Evolutionary conservation across 108 stramenopile genomes (phyloP).

Genomic region (Fragilaria crotonensis): DNA sequence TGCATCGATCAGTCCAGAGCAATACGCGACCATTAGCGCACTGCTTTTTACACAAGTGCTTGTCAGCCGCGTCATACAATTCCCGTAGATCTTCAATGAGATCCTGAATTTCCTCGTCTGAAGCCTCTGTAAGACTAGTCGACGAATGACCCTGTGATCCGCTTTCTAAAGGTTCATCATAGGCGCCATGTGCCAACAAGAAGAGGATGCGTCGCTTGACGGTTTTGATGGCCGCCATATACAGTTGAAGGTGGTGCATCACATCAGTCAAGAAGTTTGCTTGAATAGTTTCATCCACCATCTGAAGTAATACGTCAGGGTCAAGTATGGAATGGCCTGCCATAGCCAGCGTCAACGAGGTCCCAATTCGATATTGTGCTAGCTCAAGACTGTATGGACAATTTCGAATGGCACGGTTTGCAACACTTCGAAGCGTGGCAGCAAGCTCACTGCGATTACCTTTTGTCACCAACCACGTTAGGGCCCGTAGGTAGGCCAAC

Average conservation of each 20-base stretch:
- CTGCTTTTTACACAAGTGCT: constrained; percentile 43
- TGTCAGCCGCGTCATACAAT: constrained; percentile 63
- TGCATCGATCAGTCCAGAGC: constrained; percentile 49
- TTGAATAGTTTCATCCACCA: constrained; percentile 45
- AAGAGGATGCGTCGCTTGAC: constrained; percentile 32
- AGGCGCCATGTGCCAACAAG: constrained; percentile 20
- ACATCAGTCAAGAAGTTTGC: constrained; percentile 47
- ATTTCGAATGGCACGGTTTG: constrained; percentile 70
- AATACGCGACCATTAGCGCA: constrained; percentile 38
- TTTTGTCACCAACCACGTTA: constrained; percentile 16
- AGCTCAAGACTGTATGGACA: constrained; percentile 68
- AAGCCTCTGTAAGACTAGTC: constrained; percentile 2
- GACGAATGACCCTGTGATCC: neutral
- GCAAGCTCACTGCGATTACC: constrained; percentile 4
- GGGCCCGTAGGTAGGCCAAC: constrained; percentile 52
- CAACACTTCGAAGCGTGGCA: constrained; percentile 27
- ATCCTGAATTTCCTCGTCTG: constrained; percentile 59
- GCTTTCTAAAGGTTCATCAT: constrained; percentile 15
- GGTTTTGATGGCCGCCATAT: constrained; percentile 19
- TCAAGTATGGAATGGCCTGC: constrained; percentile 42
- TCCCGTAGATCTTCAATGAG: constrained; percentile 68
- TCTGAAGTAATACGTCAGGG: constrained; percentile 55
- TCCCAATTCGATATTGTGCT: constrained; percentile 35
- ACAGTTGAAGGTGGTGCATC: constrained; percentile 20
- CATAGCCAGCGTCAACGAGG: constrained; percentile 20